Evolutionary conservation across 2,329 filamentous ascomycete species (phyloP).

Genomic region (Leptographium galeiforme): DNA sequence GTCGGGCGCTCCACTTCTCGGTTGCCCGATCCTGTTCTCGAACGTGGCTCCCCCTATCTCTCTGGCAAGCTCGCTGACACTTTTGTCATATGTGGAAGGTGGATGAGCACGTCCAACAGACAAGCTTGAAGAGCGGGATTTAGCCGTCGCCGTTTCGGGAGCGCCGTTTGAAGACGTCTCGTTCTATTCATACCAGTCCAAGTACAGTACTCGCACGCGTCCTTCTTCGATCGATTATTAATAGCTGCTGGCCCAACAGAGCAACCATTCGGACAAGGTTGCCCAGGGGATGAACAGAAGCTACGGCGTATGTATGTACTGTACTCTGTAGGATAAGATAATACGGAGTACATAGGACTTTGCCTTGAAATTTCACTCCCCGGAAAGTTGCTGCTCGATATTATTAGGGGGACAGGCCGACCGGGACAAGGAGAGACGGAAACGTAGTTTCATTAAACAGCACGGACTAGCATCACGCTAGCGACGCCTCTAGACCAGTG

Average conservation of each 20-base stretch:
- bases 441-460: conserved; percentile 8
- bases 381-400: background rate
- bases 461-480: conserved; percentile 9
- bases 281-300: background rate
- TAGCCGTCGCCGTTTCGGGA: no score
- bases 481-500: conserved; percentile 1
- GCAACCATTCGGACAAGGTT: background rate
- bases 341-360: no score
- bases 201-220: no score
- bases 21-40: background rate
- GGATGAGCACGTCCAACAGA: background rate
- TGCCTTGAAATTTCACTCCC: background rate
- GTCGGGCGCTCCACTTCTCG: conserved; percentile 4
- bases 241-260: background rate
- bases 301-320: no score
- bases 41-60: background rate
- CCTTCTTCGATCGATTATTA: no score
- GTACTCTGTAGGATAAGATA: background rate
- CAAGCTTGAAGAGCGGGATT: no score
- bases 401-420: background rate
- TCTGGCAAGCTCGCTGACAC: background rate
- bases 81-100: background rate
- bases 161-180: background rate
- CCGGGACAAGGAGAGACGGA: background rate
- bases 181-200: background rate